Evolutionary conservation across 495 filamentous ascomycete genomes (phyloP), one percentile per base, ranked within the genome.

Genomic region (Aspergillus egyptiacus): DNA sequence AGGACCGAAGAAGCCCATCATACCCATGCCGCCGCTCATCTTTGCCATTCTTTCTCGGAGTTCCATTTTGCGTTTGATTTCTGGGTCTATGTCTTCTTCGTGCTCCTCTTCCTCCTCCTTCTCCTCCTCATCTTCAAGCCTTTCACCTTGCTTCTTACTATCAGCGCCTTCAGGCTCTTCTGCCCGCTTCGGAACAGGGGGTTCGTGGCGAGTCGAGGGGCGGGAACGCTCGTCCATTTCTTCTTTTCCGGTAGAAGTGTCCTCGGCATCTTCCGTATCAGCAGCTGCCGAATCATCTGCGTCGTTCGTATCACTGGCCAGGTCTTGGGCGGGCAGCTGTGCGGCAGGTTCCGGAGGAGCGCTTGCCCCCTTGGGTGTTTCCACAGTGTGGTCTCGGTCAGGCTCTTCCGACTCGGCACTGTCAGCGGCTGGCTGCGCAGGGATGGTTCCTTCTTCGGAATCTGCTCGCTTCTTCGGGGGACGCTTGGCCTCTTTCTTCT

Each of bases 1-100:
- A 22, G 84, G 77, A 9, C 88, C 88, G 66, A 95, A 93, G 78
- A 96, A 91, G 37, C 91, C 90, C 64, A 88, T 83, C 84, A 96
- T 91, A 13, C 91, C 90, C 89, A 96, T 96, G 13, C 93, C 93
- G 51, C 94, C 93, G 54, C 89, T 93, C 87, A 98, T 94, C 68
- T 94, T 96, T 19, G 91, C 91, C 88, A 98, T 97, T 52, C 93
- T 81, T 42, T 90, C 89, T 33, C 94, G 82, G 44, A 98, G 72
- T 57, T 95, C 93, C 70, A 95, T 82, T 64, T 84, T 84, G 50
- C 91, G 85, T 50, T 80, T 84, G 28, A 89, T 72, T 63, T 98
- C 93, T 0, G 89, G 89, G 51, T 98, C 93, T 37, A 94, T 70
- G n/a, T 96, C 91, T 34, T 93, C 87, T 42, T 93, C 88, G 34